Evolutionary conservation across 2,329 filamentous ascomycete species (phyloP), one percentile per base, ranked within the genome.

Genomic region (Pseudogymnoascus pannorum): DNA sequence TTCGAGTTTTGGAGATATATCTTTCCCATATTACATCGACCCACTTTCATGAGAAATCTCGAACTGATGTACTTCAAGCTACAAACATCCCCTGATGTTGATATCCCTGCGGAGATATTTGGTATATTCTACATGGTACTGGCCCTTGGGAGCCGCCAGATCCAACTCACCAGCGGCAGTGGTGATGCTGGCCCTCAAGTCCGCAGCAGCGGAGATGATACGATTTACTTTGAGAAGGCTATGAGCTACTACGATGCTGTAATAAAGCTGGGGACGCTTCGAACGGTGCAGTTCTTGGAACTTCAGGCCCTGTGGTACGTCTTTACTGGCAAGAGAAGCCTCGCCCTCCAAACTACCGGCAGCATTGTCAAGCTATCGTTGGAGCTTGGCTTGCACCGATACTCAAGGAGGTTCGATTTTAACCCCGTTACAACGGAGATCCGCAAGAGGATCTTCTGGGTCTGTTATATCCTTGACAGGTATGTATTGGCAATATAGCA

Each of bases 401-500:
- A 64, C 22, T 63, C 63, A 1, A 63, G 61, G 33, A 35, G 63
- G 48, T 64, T 64, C 16, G 59, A 64, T 31, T 64, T 64, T 12
- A 59, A 61, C 3, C 63, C 63, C 7, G 48, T 64, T 18, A 44
- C 48, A 24, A 64, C 59, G 11, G 63, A 64, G 35, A 24, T 64
- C 24, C 62, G 63, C 8, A 64, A 64, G 40, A 40, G 63, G 40
- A 57, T 40, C 6, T 64, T 64, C 18, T 64, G 63, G 63, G 63
- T 64, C 26, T 63, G 62, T 20, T 64, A 64, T 58, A 63, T 64
- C 20, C 63, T 64, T 29, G 63, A 62, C 51, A 61, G 62, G 33
- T 64, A 63, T 29, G 48, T 54, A 2, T n/a, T 7, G 48, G 31
- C 5, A 18, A 3, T 2, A 4, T 26, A 6, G 2, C 3, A 1